Evolutionary conservation across 129 eudicot species (phyloP).

Genomic region (Saposhnikovia divaricata): DNA sequence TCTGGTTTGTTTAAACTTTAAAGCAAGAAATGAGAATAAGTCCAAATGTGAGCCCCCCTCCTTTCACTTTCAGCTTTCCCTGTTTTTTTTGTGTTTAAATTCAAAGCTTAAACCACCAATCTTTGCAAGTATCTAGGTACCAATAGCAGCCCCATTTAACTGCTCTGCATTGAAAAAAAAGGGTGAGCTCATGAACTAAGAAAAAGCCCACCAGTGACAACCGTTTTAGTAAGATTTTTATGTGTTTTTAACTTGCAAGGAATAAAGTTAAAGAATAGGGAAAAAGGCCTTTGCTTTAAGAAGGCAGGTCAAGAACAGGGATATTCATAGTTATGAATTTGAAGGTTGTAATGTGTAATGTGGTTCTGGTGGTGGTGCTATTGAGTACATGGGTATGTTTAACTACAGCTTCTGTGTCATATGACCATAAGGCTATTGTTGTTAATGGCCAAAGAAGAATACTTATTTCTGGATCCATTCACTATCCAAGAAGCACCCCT

Average conservation of each 20-base stretch:
- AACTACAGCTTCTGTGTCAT: conserved; percentile 51
- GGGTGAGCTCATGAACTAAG: conserved; percentile 5
- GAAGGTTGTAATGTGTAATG: conserved; percentile 15
- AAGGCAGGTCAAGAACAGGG: conserved; percentile 12
- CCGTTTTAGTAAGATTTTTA: neutral
- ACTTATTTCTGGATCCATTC: conserved; percentile 95
- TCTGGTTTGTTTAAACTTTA: neutral
- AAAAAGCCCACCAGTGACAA: neutral
- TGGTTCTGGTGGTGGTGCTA: conserved; percentile 20
- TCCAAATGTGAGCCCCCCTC: neutral
- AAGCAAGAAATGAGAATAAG: neutral
- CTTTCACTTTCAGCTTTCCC: conserved; percentile 2
- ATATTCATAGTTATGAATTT: neutral
- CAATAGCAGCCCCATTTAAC: neutral
- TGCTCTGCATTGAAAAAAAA: neutral
- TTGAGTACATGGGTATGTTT: conserved; percentile 38
- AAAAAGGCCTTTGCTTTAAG: conserved; percentile 23
- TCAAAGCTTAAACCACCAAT: neutral
- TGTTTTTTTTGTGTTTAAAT: neutral
- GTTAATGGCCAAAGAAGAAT: conserved; percentile 78
- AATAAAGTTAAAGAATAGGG: conserved; percentile 22
- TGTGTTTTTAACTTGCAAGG: conserved; percentile 7
- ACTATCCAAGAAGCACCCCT: conserved; percentile 96
- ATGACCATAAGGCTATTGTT: conserved; percentile 67
- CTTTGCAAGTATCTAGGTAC: conserved; percentile 5